These are phyloP conservation scores for Ceratobasidium sp. DNA, from an alignment of 1,284 basidiomycete genomes.

Conservation along the genomic window DNA sequence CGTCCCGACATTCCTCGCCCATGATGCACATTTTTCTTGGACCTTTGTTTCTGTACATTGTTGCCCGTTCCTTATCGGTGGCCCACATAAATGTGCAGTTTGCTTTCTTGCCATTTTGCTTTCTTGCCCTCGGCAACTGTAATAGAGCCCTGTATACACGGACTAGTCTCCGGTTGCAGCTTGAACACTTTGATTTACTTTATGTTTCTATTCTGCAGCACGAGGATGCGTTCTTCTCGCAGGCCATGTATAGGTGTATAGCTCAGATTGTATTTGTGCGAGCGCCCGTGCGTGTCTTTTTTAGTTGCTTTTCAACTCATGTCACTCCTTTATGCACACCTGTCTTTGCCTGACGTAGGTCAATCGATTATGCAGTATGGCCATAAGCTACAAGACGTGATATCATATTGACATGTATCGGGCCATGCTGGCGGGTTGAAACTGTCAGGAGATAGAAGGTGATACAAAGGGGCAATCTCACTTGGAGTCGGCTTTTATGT, in stretches of 20 bases:
- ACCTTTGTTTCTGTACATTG: constrained; percentile 16
- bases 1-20: constrained; percentile 15
- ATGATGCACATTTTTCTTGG: constrained; percentile 13
- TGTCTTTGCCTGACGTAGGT: background rate
- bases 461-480: constrained; percentile 49
- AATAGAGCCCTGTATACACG: constrained; percentile 24
- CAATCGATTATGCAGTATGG: background rate
- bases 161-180: constrained; percentile 11
- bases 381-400: background rate
- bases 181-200: constrained; percentile 7
- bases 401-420: constrained; percentile 68
- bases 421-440: constrained; percentile 62
- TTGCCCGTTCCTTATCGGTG: background rate
- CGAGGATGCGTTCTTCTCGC: constrained; percentile 2
- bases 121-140: constrained; percentile 14
- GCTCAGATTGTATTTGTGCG: constrained; percentile 21
- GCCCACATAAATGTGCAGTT: background rate
- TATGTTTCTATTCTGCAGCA: background rate
- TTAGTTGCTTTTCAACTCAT: constrained; percentile 25
- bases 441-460: constrained; percentile 30
- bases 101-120: background rate
- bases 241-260: constrained; percentile 4
- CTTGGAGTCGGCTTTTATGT: constrained; percentile 56
- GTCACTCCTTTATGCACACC: constrained; percentile 21
- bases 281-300: constrained; percentile 10